A percentile compares a stretch with the other conserved stretches of the same genome.
Conservation (phyloP, 2,329 filamentous ascomycete species). For the Bimuria novae-zelandiae region DNA sequence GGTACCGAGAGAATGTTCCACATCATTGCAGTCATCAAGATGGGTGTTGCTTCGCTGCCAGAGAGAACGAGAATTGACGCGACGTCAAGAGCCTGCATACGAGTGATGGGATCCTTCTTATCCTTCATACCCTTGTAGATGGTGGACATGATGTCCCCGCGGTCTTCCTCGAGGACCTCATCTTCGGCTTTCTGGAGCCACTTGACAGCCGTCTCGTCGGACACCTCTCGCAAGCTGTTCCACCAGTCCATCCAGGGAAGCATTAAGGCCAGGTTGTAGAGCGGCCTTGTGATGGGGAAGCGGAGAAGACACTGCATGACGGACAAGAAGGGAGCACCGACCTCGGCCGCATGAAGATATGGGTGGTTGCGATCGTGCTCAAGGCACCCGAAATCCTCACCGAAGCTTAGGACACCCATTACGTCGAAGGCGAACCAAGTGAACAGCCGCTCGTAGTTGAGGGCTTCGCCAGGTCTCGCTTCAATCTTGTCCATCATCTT, state of each 20-base stretch:
- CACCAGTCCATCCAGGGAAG: slow-evolving; percentile 3
- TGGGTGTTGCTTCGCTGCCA: neutral
- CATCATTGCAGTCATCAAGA: neutral
- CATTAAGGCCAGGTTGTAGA: neutral
- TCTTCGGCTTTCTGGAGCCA: slow-evolving; percentile 12
- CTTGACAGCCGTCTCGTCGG: slow-evolving; percentile 28
- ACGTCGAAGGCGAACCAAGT: slow-evolving; percentile 11
- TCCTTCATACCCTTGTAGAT: slow-evolving; percentile 2
- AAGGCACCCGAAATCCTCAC: slow-evolving; percentile 44
- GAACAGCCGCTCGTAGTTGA: neutral
- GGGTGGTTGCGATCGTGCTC: slow-evolving; percentile 21
- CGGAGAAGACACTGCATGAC: slow-evolving; percentile 19
- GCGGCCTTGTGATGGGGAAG: neutral
- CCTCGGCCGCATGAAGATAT: slow-evolving; percentile 30
- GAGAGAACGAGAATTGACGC: neutral
- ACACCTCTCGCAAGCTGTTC: slow-evolving; percentile 27
- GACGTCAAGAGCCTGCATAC: neutral
- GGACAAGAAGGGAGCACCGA: slow-evolving; percentile 20
- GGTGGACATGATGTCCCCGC: neutral
- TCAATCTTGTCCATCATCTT: neutral
- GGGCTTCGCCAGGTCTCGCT: neutral
- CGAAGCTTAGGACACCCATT: slow-evolving; percentile 55
- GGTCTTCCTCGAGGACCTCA: neutral
- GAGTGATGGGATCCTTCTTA: slow-evolving; percentile 1
- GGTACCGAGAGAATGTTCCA: neutral